Evolutionary conservation across 495 filamentous ascomycete species (phyloP).

Genomic region (Penicillium herquei): DNA sequence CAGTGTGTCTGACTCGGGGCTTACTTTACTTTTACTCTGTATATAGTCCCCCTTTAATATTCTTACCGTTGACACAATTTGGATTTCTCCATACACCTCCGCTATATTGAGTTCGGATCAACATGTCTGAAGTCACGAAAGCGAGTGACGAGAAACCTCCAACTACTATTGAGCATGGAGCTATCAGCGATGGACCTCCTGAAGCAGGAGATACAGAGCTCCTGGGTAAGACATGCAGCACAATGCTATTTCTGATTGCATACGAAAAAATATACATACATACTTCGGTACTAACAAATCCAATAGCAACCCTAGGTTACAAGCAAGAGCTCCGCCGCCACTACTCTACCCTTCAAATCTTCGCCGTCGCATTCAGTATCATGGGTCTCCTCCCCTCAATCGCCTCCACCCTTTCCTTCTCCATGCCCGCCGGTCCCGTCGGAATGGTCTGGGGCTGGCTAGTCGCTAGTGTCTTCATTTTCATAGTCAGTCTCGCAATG

Average conservation of each 20-base stretch:
- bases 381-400: conserved; percentile 74
- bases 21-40: too few species aligned
- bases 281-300: too few species aligned
- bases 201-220: conserved; percentile 31
- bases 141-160: conserved; percentile 3
- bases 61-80: too few species aligned
- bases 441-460: conserved; percentile 62
- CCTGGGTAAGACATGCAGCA: conserved; percentile 19
- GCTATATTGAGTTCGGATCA: background rate
- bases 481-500: conserved; percentile 11
- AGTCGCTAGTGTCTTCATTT: conserved; percentile 16
- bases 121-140: conserved; percentile 15
- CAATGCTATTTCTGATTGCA: background rate
- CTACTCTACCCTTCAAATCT: conserved; percentile 65
- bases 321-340: conserved; percentile 68
- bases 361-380: conserved; percentile 71
- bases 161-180: conserved; percentile 6
- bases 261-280: background rate
- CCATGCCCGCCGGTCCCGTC: conserved; percentile 63
- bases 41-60: too few species aligned
- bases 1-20: too few species aligned
- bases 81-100: background rate
- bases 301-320: conserved; percentile 54
- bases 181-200: conserved; percentile 3
- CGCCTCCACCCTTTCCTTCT: conserved; percentile 63